Evolutionary conservation across 2,329 filamentous ascomycete genomes (phyloP).

Genomic region (Ilyonectria sp.): DNA sequence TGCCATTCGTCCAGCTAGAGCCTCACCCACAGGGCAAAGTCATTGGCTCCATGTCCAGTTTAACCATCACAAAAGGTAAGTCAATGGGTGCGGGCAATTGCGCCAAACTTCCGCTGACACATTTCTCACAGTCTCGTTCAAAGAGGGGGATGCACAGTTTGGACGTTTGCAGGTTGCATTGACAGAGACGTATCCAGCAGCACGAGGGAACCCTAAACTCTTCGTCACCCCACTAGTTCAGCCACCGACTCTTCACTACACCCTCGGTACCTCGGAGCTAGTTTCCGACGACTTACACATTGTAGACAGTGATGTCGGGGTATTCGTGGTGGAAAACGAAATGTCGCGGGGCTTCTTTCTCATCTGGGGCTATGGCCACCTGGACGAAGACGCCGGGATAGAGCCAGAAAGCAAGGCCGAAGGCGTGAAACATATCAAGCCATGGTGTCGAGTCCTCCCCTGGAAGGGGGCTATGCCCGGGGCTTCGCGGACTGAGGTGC

Average conservation of each 20-base stretch:
- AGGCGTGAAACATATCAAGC: slow-evolving; percentile 8
- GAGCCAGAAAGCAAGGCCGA: slow-evolving; percentile 4
- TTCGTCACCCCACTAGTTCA: slow-evolving; percentile 29
- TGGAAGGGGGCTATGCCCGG: slow-evolving; percentile 23
- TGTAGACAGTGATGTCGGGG: slow-evolving; percentile 23
- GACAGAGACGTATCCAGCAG: slow-evolving; percentile 25
- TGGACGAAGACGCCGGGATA: slow-evolving; percentile 14
- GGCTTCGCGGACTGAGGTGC: slow-evolving; percentile 23
- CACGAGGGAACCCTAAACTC: slow-evolving; percentile 18
- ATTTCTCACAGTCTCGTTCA: slow-evolving; percentile 20
- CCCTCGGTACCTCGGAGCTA: slow-evolving; percentile 26
- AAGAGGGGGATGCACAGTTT: slow-evolving; percentile 19
- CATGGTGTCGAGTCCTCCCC: slow-evolving; percentile 31
- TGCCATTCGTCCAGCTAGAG: slow-evolving; percentile 28
- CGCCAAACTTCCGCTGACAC: background rate
- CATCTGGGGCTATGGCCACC: slow-evolving; percentile 28
- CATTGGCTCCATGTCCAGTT: slow-evolving; percentile 23
- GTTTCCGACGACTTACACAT: slow-evolving; percentile 26
- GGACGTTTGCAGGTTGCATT: slow-evolving; percentile 28
- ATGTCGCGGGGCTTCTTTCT: slow-evolving; percentile 27
- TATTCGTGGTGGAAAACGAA: slow-evolving; percentile 31
- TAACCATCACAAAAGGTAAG: slow-evolving; percentile 22
- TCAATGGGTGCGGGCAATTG: background rate
- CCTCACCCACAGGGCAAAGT: slow-evolving; percentile 25
- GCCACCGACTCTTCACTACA: slow-evolving; percentile 30